These are phyloP conservation scores for Haplographium delicatum DNA, from an alignment of 495 filamentous ascomycete genomes.

Conservation along the genomic window DNA sequence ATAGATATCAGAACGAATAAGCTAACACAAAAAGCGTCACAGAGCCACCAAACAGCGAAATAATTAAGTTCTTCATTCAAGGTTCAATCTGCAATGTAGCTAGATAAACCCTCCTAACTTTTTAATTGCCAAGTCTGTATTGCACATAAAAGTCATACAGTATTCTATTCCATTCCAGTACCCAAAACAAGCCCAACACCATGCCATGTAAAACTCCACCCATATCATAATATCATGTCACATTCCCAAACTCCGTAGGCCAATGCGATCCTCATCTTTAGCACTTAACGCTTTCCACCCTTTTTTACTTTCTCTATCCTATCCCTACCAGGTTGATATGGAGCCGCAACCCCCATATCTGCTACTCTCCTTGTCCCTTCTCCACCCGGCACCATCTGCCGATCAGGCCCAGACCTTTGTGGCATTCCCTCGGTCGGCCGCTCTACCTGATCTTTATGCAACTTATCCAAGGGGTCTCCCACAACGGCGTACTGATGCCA, in stretches of 20 bases:
- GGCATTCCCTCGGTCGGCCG: constrained; percentile 58
- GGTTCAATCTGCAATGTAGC: no score
- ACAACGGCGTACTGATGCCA: constrained; percentile 87
- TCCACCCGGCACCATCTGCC: constrained; percentile 29
- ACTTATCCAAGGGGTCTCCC: constrained; percentile 71
- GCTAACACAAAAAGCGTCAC: no score
- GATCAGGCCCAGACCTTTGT: constrained; percentile 27
- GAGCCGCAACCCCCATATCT: constrained; percentile 60
- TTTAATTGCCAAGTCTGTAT: no score
- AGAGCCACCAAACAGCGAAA: no score
- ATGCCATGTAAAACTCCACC: constrained; percentile 25
- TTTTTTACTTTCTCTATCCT: constrained; percentile 49
- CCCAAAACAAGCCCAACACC: neutral
- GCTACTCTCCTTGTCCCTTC: constrained; percentile 31
- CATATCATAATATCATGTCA: neutral
- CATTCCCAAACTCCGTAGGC: no score
- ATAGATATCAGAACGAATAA: no score
- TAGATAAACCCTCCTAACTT: no score
- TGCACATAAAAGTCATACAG: no score
- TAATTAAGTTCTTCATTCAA: no score
- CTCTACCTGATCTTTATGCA: constrained; percentile 71
- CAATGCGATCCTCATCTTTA: no score
- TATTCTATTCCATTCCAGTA: neutral
- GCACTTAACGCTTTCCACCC: constrained; percentile 16
- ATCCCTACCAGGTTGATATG: constrained; percentile 68